Conservation (phyloP, 257 asterid species). For the Cruciata laevipes region DNA sequence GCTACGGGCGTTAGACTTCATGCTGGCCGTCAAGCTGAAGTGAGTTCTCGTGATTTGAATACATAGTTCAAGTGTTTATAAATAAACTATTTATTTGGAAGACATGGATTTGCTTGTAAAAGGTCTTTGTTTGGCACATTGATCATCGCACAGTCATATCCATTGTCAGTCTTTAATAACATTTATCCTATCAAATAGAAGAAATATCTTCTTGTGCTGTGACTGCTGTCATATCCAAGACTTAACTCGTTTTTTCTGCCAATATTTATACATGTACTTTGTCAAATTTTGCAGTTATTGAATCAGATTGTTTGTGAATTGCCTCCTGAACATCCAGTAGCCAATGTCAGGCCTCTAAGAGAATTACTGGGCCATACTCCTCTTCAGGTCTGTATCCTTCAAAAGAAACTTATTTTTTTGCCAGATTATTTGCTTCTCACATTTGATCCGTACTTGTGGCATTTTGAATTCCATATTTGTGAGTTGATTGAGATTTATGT, state of each 20-base stretch:
- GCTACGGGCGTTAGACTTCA: constrained; percentile 95
- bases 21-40: constrained; percentile 99
- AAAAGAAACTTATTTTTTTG: neutral
- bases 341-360: constrained; percentile 85
- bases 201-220: neutral
- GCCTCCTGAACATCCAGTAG: constrained; percentile 99
- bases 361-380: constrained; percentile 98
- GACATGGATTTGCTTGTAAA: neutral
- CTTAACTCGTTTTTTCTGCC: neutral
- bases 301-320: constrained; percentile 94
- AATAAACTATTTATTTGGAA: neutral
- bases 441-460: neutral
- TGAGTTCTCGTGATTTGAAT: constrained; percentile 29
- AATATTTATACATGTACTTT: neutral
- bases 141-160: neutral
- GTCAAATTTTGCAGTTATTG: constrained; percentile 48
- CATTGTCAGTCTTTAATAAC: neutral
- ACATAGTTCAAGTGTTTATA: constrained; percentile 7
- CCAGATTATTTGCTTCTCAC: neutral
- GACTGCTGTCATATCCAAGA: neutral
- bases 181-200: neutral
- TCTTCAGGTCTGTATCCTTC: constrained; percentile 52
- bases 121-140: neutral
- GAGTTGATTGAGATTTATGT: neutral
- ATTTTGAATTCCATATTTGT: neutral